These are phyloP conservation scores for Termitomyces sp. DNA, from an alignment of 768 basidiomycete species.

Conservation along the genomic window DNA sequence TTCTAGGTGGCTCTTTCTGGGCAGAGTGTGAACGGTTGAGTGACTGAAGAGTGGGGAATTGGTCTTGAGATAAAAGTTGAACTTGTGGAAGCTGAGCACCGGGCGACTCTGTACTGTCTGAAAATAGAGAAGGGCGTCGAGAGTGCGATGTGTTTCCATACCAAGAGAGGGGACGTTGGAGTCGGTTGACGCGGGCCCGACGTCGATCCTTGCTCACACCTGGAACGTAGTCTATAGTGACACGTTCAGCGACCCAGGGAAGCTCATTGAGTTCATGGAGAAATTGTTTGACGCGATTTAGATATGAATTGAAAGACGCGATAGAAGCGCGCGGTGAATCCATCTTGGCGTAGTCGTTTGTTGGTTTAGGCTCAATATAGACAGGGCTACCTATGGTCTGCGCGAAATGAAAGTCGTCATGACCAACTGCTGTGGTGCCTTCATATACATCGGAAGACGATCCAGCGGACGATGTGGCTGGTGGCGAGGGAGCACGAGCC, in stretches of 20 bases:
- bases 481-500: neutral
- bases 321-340: constrained; percentile 18
- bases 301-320: constrained; percentile 21
- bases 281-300: constrained; percentile 24
- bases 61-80: neutral
- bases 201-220: constrained; percentile 13
- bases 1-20: neutral
- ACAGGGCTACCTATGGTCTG: constrained; percentile 17
- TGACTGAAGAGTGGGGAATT: neutral
- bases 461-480: neutral
- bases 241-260: constrained; percentile 29
- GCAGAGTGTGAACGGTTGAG: neutral
- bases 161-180: constrained; percentile 12
- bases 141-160: constrained; percentile 8
- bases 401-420: constrained; percentile 5
- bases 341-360: constrained; percentile 31
- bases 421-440: constrained; percentile 7
- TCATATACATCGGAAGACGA: constrained; percentile 6
- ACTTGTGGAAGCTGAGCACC: neutral
- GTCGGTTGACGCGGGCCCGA: constrained; percentile 1
- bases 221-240: constrained; percentile 27
- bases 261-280: constrained; percentile 25
- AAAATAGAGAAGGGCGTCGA: constrained; percentile 7
- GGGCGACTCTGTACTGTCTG: constrained; percentile 8
- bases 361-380: constrained; percentile 20